Evolutionary conservation across 305 asterid species (phyloP).

Genomic region (Euphrasia arctica): DNA sequence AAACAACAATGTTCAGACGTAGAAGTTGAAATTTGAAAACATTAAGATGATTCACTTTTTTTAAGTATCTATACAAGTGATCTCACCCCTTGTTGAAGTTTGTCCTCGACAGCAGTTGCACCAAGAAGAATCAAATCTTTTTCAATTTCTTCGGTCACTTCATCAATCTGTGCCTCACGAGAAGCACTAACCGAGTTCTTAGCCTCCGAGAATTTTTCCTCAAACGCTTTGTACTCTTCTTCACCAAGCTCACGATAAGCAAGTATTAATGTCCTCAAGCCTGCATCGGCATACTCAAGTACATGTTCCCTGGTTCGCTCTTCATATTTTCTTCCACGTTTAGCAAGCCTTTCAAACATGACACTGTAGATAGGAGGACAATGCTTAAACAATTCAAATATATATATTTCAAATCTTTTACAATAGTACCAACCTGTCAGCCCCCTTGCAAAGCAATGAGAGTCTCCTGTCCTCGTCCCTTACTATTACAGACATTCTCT

Average conservation of each 20-base stretch:
- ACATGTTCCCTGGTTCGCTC: slow-evolving; percentile 73
- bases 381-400: neutral
- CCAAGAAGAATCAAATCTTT: slow-evolving; percentile 90
- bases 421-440: slow-evolving; percentile 65
- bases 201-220: slow-evolving; percentile 58
- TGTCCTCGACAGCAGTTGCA: slow-evolving; percentile 98
- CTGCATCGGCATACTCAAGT: slow-evolving; percentile 93
- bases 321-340: slow-evolving; percentile 60
- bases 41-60: neutral
- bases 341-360: slow-evolving; percentile 84
- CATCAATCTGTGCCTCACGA: slow-evolving; percentile 68
- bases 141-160: slow-evolving; percentile 62
- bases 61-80: neutral
- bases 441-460: slow-evolving; percentile 86
- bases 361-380: slow-evolving; percentile 45
- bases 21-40: neutral
- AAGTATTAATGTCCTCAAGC: slow-evolving; percentile 86
- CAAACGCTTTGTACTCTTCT: slow-evolving; percentile 61
- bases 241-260: slow-evolving; percentile 74
- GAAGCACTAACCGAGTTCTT: slow-evolving; percentile 76
- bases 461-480: slow-evolving; percentile 77
- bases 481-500: slow-evolving; percentile 94
- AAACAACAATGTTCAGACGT: neutral
- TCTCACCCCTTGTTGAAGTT: slow-evolving; percentile 93
- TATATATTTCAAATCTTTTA: neutral